Evolutionary conservation across 2,329 filamentous ascomycete species (phyloP).

Genomic region (Pestalotiopsis sp.): DNA sequence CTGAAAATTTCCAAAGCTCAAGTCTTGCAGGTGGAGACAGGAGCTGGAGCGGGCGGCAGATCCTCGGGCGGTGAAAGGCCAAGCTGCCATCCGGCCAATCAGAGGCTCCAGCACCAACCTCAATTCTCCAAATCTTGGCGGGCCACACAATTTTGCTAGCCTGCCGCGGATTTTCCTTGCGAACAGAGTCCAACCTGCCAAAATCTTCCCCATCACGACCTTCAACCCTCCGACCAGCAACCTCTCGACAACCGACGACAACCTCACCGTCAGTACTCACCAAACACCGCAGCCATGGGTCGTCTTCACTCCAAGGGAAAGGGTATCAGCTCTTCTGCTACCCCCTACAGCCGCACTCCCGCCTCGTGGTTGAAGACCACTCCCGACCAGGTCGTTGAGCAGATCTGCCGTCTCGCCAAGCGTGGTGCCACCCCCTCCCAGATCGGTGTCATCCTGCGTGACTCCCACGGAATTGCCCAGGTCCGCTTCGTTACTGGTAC

Average conservation of each 20-base stretch:
- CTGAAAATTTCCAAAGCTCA: conserved; percentile 4
- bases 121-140: conserved; percentile 11
- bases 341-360: conserved; percentile 93
- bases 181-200: conserved; percentile 19
- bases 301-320: conserved; percentile 99
- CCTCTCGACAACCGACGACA: conserved; percentile 14
- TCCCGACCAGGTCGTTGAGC: conserved; percentile 96
- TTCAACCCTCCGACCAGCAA: conserved; percentile 12
- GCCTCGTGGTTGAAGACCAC: conserved; percentile 99
- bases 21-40: neutral
- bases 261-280: conserved; percentile 27
- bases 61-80: neutral
- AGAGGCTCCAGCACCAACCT: neutral
- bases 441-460: conserved; percentile 98
- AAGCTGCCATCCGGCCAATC: neutral
- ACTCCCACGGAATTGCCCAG: conserved; percentile 97
- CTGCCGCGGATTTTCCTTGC: neutral
- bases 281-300: conserved; percentile 72
- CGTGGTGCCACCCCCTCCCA: conserved; percentile 98
- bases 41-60: neutral
- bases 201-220: conserved; percentile 25
- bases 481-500: conserved; percentile 94
- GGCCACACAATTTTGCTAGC: conserved; percentile 8
- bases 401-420: conserved; percentile 98
- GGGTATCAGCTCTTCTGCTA: conserved; percentile 93